Base-by-base conservation (phyloP, 2,329 filamentous ascomycete genomes). In the Zymoseptoria pseudotritici region DNA sequence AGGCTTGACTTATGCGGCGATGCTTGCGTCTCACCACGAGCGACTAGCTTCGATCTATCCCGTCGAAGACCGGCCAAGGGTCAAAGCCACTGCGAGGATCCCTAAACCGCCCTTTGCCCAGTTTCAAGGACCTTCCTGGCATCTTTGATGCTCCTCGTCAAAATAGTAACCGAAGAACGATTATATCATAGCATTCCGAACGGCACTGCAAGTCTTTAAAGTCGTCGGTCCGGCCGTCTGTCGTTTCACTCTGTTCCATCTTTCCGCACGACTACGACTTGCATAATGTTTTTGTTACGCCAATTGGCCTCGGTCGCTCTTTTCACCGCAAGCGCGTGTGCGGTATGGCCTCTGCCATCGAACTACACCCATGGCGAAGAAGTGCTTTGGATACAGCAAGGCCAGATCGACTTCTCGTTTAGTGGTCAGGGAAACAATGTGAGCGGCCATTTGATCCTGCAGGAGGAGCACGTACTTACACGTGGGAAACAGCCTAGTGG, bases 271-370 rank as follows among this genome's bases (percentile, higher is more conserved):
- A 52, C 50, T 19, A 20, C 50, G 50, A 51, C 50, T 51, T 21
- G 50, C 13, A 22, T 17, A 17, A 52, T 46, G 36, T 46, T 46
- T 46, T 13, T 46, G 36, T n/a, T 46, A 46, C 36, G 36, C 36
- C 36, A 46, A 7, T 46, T 64, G 36, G 49, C 59, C 58, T 50
- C 57, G 21, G 53, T 63, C 36, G 53, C 60, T 42, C 52, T 65
- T 17, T 56, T 65, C 46, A 61, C 58, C 49, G 22, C 63, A 61
- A 60, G 70, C 24, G 71, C 65, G 11, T 54, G 66, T 3, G 77
- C 78, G 4, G 67, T 80, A 55, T 80, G 78, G 78, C 78, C 78
- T 0, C 65, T 76, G 17, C 78, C 78, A 11, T 61, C 67, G 13
- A 67, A 66, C 4, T 77, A 77, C 56, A 68, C 69, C 11, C 69